phyloP scores from a whole-genome alignment of 169 alveolate species.

The Toxoplasma gondii region DNA sequence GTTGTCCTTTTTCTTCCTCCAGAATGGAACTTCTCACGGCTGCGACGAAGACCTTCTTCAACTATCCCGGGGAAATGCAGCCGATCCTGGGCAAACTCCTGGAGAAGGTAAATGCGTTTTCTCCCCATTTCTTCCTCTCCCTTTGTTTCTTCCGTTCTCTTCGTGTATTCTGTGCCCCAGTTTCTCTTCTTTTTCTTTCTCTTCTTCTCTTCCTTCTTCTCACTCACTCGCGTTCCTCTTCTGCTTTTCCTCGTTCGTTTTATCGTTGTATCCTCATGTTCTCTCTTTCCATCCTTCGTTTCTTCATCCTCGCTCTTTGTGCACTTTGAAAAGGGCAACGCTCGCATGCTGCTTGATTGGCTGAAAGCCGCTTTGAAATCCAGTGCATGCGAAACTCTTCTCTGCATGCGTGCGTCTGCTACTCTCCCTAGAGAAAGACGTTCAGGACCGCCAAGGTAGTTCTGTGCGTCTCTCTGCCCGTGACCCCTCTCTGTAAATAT shows the following conservation, averaged over 20 bases:
- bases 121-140: neutral
- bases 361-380: too few species aligned
- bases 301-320: too few species aligned
- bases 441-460: too few species aligned
- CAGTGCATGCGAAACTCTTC: too few species aligned
- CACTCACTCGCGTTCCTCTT: neutral
- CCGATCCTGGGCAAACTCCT: slow-evolving; percentile 37
- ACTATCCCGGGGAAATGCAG: slow-evolving; percentile 44
- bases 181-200: neutral
- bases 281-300: too few species aligned
- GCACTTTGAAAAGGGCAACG: too few species aligned
- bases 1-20: neutral
- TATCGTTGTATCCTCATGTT: too few species aligned
- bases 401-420: too few species aligned
- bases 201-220: neutral
- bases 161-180: neutral
- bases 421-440: too few species aligned
- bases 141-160: neutral
- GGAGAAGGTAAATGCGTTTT: slow-evolving; percentile 32
- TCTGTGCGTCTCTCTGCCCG: neutral
- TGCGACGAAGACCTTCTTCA: slow-evolving; percentile 23
- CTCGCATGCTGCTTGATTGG: too few species aligned
- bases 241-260: too few species aligned
- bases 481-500: too few species aligned
- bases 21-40: slow-evolving; percentile 32